A percentile compares a stretch with the other conserved stretches of the same genome.
Evolutionary conservation across 139 green algal species (phyloP).

Genomic region (Edaphochlamys debaryana): DNA sequence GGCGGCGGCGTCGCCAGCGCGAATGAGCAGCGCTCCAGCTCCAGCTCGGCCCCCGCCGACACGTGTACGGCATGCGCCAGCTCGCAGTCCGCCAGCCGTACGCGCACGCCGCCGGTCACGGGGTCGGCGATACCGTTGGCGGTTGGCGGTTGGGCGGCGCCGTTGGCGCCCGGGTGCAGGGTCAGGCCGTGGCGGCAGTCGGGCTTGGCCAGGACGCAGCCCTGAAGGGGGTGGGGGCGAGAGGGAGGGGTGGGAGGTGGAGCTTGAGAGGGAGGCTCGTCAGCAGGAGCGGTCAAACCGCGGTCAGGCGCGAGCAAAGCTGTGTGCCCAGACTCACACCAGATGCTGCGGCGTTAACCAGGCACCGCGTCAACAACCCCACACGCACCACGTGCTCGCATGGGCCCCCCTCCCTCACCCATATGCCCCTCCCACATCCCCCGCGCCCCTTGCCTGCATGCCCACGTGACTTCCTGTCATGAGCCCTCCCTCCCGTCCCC

Average conservation of each 20-base stretch:
- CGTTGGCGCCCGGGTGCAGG: not conserved
- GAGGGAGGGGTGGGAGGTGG: too few species aligned
- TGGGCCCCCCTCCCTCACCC: not conserved
- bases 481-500: not conserved
- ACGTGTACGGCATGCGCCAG: not conserved
- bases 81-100: constrained; percentile 27
- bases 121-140: not conserved
- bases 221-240: not conserved
- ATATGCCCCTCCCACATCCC: not conserved
- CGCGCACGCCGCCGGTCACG: not conserved
- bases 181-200: constrained; percentile 36
- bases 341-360: too few species aligned
- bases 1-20: not conserved
- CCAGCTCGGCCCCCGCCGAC: constrained; percentile 7
- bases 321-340: too few species aligned
- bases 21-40: constrained; percentile 12
- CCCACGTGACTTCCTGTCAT: too few species aligned
- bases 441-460: too few species aligned
- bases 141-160: too few species aligned
- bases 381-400: too few species aligned
- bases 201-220: constrained; percentile 1
- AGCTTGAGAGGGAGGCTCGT: too few species aligned
- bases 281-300: too few species aligned
- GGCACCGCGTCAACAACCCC: too few species aligned
- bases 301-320: too few species aligned